A percentile compares a stretch with the other conserved stretches of the same genome.
Conservation (phyloP, 1,139 yeast genomes). For the Debaryomyces udenii region DNA sequence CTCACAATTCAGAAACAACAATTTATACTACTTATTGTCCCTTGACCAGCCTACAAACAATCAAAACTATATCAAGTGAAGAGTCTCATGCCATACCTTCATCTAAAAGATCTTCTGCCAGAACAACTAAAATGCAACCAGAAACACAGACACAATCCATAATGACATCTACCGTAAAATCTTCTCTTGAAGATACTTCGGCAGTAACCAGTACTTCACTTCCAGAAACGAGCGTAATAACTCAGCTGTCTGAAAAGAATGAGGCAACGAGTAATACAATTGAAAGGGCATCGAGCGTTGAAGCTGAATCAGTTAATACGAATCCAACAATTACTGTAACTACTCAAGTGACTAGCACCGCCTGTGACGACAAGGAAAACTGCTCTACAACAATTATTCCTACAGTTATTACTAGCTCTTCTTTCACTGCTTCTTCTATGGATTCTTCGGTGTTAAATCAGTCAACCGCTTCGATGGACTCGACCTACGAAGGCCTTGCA, state of each 20-base stretch:
- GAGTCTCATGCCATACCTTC: background rate
- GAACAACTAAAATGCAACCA: background rate
- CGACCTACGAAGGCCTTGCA: slow-evolving; percentile 10
- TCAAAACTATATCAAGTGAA: slow-evolving; percentile 1
- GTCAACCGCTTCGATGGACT: slow-evolving; percentile 7
- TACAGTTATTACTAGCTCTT: slow-evolving; percentile 1
- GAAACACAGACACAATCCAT: slow-evolving; percentile 2
- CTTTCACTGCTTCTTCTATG: background rate
- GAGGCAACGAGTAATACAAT: too few species aligned
- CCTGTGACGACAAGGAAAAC: slow-evolving; percentile 1
- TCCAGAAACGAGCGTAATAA: too few species aligned
- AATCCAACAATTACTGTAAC: slow-evolving; percentile 4
- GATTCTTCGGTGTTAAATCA: slow-evolving; percentile 2
- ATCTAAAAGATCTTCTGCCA: slow-evolving; percentile 1
- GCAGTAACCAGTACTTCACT: background rate
- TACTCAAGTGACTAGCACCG: slow-evolving; percentile 6
- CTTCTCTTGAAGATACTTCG: slow-evolving; percentile 8
- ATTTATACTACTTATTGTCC: slow-evolving; percentile 32
- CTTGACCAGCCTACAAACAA: slow-evolving; percentile 14
- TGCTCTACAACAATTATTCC: slow-evolving; percentile 3
- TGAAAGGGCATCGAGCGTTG: background rate
- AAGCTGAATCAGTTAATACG: background rate
- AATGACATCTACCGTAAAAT: slow-evolving; percentile 1
- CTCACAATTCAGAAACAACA: slow-evolving; percentile 17
- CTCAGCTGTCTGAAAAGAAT: too few species aligned